Evolutionary conservation across 257 asterid species (phyloP), one percentile per base, ranked within the genome.

Genomic region (Lantana camara): DNA sequence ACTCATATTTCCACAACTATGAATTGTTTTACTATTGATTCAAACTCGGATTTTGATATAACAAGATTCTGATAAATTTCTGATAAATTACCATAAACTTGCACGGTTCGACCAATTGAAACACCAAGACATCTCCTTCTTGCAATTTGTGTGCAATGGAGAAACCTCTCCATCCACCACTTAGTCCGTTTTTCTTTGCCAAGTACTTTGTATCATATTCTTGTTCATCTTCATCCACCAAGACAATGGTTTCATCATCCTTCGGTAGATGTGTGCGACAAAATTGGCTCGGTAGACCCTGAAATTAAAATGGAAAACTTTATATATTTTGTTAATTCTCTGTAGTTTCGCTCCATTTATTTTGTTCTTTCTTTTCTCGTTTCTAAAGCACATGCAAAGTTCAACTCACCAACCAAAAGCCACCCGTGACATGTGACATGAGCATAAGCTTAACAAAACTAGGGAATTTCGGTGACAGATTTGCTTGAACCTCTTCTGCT

Each of bases 81-180:
- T 6, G 55, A 8, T 19, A 52, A n/a, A 48, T 7, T 55, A 80
- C 82, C 82, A 63, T 76, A 48, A 76, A 76, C 73, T 75, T 82
- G 80, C 75, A 67, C 7, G 70, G 72, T 35, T 73, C 59, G 2
- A 86, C 68, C 61, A 83, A 65, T 22, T 86, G 91, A 70, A 88
- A 88, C 51, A 91, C 83, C 16, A 81, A 49, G 47, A 63, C 86
- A 77, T 91, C 96, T 22, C 79, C 84, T 16, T 73, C 83, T 0
- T 68, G 63, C 78, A 90, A 83, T 5, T 64, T 68, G 67, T 90
- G 92, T 4, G 76, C 78, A 8, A 68, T 46, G 17, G 95, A 71
- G 69, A 90, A 90, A 14, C 82, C 81, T 73, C 80, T 84, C 96
- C 98, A 91, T 21, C 95, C 94, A 30, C 70, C 88, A 66, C 96